Evolutionary conservation across 2,329 filamentous ascomycete species (phyloP).

Genomic region (Ophiocordyceps camponoti-leonardi): DNA sequence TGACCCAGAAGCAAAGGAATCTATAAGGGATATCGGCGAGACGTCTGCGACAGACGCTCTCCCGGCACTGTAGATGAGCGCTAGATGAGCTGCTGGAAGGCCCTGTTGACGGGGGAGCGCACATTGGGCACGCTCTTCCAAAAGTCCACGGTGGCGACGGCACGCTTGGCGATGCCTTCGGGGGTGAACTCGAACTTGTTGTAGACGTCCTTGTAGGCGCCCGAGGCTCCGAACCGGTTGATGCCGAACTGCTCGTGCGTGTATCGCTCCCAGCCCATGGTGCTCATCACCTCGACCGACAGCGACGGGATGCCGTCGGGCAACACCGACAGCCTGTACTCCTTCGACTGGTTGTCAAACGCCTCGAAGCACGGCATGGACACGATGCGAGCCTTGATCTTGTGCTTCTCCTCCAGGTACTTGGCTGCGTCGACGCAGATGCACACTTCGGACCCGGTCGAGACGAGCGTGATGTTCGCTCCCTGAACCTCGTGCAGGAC

Average conservation of each 20-base stretch:
- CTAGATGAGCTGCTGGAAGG: constrained; percentile 95
- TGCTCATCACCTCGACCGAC: constrained; percentile 92
- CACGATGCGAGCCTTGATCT: constrained; percentile 76
- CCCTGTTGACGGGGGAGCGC: constrained; percentile 89
- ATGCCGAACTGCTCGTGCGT: constrained; percentile 98
- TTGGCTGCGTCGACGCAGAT: constrained; percentile 89
- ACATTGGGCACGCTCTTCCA: constrained; percentile 87
- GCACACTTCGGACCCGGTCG: constrained; percentile 89
- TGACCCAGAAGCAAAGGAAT: not conserved
- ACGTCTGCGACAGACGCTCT: not conserved
- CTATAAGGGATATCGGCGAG: not conserved
- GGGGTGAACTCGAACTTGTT: constrained; percentile 99
- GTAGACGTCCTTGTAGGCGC: constrained; percentile 96
- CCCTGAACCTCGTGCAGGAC: constrained; percentile 69
- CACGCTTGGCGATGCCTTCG: constrained; percentile 91
- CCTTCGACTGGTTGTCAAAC: constrained; percentile 86
- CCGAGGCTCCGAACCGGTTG: constrained; percentile 96
- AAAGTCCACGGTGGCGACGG: constrained; percentile 82
- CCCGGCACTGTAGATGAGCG: not conserved
- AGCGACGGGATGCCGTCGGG: constrained; percentile 87
- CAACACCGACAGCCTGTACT: constrained; percentile 82
- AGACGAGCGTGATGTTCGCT: constrained; percentile 76
- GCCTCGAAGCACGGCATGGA: constrained; percentile 96
- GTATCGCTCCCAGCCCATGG: constrained; percentile 97
- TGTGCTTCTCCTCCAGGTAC: constrained; percentile 76